These are phyloP conservation scores for Aegilops tauschii DNA, from an alignment of 176 grass and related monocot genomes.

Conservation along the genomic window DNA sequence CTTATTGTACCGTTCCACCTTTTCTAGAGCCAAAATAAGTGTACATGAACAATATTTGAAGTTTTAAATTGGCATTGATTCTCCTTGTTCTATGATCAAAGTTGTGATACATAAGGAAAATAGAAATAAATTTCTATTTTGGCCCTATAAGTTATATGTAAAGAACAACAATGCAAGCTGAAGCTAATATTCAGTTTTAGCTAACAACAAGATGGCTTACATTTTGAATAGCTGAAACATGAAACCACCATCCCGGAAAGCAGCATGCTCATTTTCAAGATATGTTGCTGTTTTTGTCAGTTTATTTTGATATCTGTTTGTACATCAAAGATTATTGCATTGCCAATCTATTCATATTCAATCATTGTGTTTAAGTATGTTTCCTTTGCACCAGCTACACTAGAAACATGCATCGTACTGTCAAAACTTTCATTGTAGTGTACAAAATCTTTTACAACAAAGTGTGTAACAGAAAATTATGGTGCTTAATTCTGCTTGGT, in stretches of 20 bases:
- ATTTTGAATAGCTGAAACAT: neutral
- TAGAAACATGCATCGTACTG: neutral
- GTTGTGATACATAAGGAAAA: neutral
- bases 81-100: neutral
- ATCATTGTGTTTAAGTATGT: neutral
- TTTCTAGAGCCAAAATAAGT: neutral
- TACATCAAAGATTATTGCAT: neutral
- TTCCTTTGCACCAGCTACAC: neutral
- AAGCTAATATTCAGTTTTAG: neutral
- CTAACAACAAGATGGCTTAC: neutral
- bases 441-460: neutral
- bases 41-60: neutral
- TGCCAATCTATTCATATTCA: neutral
- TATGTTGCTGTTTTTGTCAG: neutral
- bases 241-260: neutral
- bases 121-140: neutral
- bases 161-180: neutral
- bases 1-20: neutral
- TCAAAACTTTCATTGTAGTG: slow-evolving; percentile 5
- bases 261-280: neutral
- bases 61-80: neutral
- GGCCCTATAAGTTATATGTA: neutral
- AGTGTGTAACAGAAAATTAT: slow-evolving; percentile 6
- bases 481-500: slow-evolving; percentile 18
- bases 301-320: neutral